phyloP scores from a whole-genome alignment of 2,329 filamentous ascomycete species.

The Exophiala sp. region DNA sequence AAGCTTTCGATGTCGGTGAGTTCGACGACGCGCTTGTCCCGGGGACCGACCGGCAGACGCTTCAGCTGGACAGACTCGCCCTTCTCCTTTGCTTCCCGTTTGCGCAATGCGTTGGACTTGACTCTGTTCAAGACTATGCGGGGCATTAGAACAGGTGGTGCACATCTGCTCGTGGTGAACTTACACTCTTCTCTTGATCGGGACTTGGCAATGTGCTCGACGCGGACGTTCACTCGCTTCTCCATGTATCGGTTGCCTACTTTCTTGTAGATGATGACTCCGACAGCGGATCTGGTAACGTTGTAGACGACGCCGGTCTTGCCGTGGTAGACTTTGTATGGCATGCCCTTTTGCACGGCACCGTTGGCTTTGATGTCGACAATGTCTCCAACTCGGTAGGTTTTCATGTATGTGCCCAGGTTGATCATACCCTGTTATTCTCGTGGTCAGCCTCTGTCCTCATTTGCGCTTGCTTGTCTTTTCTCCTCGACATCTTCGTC shows the following conservation, averaged over 20 bases:
- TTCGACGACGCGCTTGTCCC: conserved; percentile 75
- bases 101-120: conserved; percentile 91
- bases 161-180: background rate
- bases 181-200: conserved; percentile 85
- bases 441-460: conserved; percentile 7
- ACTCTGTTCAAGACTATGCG: conserved; percentile 75
- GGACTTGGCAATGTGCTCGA: conserved; percentile 95
- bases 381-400: conserved; percentile 83
- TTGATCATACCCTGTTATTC: conserved; percentile 67
- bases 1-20: conserved; percentile 78
- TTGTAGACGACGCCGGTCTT: conserved; percentile 99
- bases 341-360: conserved; percentile 98
- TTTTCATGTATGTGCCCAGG: conserved; percentile 84
- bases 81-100: conserved; percentile 87
- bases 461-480: background rate
- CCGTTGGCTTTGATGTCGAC: conserved; percentile 99
- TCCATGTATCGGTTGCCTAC: conserved; percentile 99
- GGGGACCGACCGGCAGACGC: conserved; percentile 77
- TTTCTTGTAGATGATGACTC: conserved; percentile 99
- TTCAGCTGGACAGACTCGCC: conserved; percentile 88
- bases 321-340: conserved; percentile 99
- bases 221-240: conserved; percentile 99
- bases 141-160: background rate
- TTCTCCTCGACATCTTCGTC: background rate
- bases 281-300: conserved; percentile 96